Evolutionary conservation across 768 basidiomycete species (phyloP).

Genomic region (Myochromella boudieri): DNA sequence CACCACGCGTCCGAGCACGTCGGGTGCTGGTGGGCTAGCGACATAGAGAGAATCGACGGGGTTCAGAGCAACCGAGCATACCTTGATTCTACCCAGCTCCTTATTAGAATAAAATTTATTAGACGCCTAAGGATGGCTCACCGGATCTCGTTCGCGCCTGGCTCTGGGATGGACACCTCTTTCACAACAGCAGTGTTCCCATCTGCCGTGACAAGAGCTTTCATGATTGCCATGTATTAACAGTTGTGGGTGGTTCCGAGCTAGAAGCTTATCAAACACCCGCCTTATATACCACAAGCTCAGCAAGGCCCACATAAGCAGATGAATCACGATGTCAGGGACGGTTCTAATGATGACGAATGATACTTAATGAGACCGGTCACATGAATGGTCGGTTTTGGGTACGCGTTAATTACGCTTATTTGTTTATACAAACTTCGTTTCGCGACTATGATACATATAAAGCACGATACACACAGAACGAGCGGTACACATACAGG

Average conservation of each 20-base stretch:
- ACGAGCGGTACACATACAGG: too few species aligned
- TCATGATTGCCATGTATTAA: conserved; percentile 21
- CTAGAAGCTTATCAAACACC: neutral
- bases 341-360: neutral
- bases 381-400: too few species aligned
- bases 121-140: too few species aligned
- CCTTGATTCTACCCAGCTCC: conserved; percentile 26
- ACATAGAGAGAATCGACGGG: conserved; percentile 32
- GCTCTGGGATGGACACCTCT: conserved; percentile 24
- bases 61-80: conserved; percentile 32
- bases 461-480: too few species aligned
- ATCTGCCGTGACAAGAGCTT: conserved; percentile 27
- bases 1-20: conserved; percentile 29
- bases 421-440: too few species aligned
- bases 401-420: too few species aligned
- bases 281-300: neutral
- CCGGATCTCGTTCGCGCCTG: conserved; percentile 23
- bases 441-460: too few species aligned
- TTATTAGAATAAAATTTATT: too few species aligned
- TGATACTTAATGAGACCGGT: too few species aligned
- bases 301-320: neutral
- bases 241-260: too few species aligned
- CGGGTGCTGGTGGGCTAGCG: conserved; percentile 21
- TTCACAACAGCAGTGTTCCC: conserved; percentile 25
- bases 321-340: neutral